Evolutionary conservation across 805 yeast species (phyloP).

Genomic region (Pichia thaimueangensis): DNA sequence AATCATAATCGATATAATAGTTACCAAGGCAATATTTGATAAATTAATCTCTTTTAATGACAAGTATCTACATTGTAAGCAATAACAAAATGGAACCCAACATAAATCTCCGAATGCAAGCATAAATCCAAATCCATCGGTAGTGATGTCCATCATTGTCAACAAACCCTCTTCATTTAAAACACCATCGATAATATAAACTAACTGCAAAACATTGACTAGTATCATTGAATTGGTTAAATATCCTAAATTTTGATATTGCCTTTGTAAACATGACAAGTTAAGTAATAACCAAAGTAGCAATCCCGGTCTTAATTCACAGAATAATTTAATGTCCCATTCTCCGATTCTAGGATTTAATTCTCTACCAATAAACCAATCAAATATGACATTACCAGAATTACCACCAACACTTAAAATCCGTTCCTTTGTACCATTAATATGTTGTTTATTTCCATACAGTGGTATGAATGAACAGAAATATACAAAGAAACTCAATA

Average conservation of each 20-base stretch:
- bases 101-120: conserved; percentile 89
- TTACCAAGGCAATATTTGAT: conserved; percentile 34
- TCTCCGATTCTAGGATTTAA: conserved; percentile 82
- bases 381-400: conserved; percentile 66
- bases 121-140: conserved; percentile 98
- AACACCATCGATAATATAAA: conserved; percentile 87
- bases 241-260: conserved; percentile 44
- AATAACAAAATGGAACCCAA: conserved; percentile 87
- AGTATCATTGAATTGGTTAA: conserved; percentile 68
- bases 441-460: conserved; percentile 35
- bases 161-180: conserved; percentile 83
- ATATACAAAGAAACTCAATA: conserved; percentile 61
- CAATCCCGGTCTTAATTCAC: conserved; percentile 94
- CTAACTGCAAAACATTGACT: conserved; percentile 63
- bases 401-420: conserved; percentile 85
- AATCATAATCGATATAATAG: conserved; percentile 40
- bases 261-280: conserved; percentile 74
- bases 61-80: conserved; percentile 78
- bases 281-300: conserved; percentile 78
- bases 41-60: conserved; percentile 55
- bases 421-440: conserved; percentile 51
- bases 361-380: conserved; percentile 97
- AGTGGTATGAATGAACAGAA: conserved; percentile 60
- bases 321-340: conserved; percentile 84
- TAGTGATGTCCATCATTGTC: conserved; percentile 92